Base-by-base conservation (phyloP, 2,329 filamentous ascomycete genomes). In the Colletotrichum plurivorum region DNA sequence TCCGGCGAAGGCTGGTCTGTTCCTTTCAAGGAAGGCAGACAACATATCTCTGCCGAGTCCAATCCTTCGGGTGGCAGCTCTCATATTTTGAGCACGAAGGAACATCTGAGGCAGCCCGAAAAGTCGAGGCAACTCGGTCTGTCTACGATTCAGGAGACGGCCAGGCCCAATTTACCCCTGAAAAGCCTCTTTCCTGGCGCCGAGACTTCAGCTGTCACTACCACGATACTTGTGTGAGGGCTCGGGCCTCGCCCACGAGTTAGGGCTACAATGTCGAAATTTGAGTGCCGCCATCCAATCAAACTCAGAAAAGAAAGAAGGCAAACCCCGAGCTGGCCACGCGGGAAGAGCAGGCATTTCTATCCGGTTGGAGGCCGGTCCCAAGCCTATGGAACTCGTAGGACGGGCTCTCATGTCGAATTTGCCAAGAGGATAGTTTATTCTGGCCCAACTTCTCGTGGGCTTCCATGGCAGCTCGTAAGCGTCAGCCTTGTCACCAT, bases 161-260 rank as follows among this genome's bases (percentile, higher is more conserved):
- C 22, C 6, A 10, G 13, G 16, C 52, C 49, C 43, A 56, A 56
- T 56, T 20, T 60, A 16, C 62, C 51, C 63, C 67, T 69, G 55
- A 57, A 48, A 65, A 56, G 43, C 43, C 54, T 59, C 55, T 66
- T 51, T 46, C 22, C 39, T 27, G 27, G 52, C 31, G 49, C 62
- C 51, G 51, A 67, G 36, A 39, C 46, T 52, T 69, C 63, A 67
- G 55, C 55, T 61, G 55, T 67, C 62, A 56, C 54, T 31, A 41
- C 43, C 25, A 43, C 22, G 36, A 61, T 18, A 57, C 18, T 57
- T 27, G 56, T 53, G 62, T 36, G n/a, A 22, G 62, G 31, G 45
- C 62, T 66, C 39, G 55, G 62, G 52, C 61, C 27, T 51, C 60
- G 51, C 63, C 31, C 55, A 51, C 18, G 62, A 53, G 56, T 63